These are phyloP conservation scores for Protomyces macrosporus DNA, from an alignment of 1,139 yeast genomes.

Conservation along the genomic window DNA sequence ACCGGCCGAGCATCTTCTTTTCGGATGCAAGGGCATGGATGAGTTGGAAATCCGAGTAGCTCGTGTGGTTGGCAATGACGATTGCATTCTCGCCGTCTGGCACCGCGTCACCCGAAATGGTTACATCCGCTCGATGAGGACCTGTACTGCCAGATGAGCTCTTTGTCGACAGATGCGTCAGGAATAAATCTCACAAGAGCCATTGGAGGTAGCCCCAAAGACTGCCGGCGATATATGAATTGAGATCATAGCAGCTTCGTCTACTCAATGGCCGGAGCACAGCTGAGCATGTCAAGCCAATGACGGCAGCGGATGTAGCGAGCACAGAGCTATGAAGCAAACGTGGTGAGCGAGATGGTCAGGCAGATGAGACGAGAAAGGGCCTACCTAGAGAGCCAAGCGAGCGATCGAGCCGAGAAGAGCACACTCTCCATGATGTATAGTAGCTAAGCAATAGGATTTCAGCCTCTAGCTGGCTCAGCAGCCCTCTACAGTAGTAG, in stretches of 20 bases:
- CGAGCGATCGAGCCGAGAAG: not conserved
- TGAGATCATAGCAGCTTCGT: constrained; percentile 16
- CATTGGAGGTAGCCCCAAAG: constrained; percentile 21
- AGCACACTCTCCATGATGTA: not conserved
- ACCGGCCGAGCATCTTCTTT: constrained; percentile 35
- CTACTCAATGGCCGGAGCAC: constrained; percentile 13
- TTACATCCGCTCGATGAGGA: constrained; percentile 10
- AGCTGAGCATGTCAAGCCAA: constrained; percentile 20
- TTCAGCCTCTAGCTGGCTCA: too few species aligned
- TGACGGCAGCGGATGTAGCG: constrained; percentile 2
- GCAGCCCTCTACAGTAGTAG: too few species aligned
- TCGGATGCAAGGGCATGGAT: constrained; percentile 32
- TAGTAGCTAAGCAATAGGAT: too few species aligned
- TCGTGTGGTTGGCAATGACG: constrained; percentile 26
- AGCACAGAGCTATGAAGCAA: not conserved
- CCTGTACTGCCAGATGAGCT: not conserved
- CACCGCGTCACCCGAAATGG: constrained; percentile 25
- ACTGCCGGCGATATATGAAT: constrained; percentile 8
- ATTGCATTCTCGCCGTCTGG: constrained; percentile 21
- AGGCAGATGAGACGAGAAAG: not conserved
- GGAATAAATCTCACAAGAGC: constrained; percentile 7
- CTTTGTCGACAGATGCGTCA: not conserved
- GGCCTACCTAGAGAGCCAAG: not conserved
- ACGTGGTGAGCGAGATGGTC: not conserved
- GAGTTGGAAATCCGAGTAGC: constrained; percentile 26